Evolutionary conservation across 2,329 filamentous ascomycete genomes (phyloP).

Genomic region (Penicillium palitans): DNA sequence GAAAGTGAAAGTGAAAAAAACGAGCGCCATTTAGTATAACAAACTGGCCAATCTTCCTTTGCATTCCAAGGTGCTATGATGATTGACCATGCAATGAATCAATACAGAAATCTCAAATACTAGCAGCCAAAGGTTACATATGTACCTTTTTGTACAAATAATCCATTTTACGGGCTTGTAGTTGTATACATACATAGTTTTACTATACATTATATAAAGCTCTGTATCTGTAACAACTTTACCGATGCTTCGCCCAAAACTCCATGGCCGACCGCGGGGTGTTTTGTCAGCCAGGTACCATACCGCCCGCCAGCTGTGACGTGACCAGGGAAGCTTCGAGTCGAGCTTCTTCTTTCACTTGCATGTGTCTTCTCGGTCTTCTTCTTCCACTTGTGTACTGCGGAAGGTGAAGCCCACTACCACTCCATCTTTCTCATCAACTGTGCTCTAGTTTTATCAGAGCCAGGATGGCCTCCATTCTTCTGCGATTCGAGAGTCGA

Average conservation of each 20-base stretch:
- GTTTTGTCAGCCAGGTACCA: slow-evolving; percentile 3
- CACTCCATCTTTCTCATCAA: background rate
- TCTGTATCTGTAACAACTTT: slow-evolving; percentile 1
- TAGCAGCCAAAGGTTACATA: background rate
- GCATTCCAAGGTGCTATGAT: background rate
- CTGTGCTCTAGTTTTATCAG: background rate
- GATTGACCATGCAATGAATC: background rate
- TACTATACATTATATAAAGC: background rate
- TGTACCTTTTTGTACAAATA: background rate
- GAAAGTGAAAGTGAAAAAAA: too few species aligned
- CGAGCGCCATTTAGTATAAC: too few species aligned
- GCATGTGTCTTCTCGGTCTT: background rate
- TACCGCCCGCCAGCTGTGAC: slow-evolving; percentile 26
- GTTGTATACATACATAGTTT: background rate
- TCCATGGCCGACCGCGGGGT: background rate
- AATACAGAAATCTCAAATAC: too few species aligned
- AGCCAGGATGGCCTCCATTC: slow-evolving; percentile 58
- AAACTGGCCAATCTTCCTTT: background rate
- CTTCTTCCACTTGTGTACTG: background rate
- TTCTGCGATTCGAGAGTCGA: slow-evolving; percentile 83
- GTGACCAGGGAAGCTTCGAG: slow-evolving; percentile 22
- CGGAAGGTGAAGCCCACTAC: background rate
- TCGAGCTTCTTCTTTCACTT: slow-evolving; percentile 8
- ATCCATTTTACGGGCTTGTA: background rate
- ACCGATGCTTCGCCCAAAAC: background rate